Evolutionary conservation across 495 filamentous ascomycete species (phyloP).

Genomic region (Platismatia glauca): DNA sequence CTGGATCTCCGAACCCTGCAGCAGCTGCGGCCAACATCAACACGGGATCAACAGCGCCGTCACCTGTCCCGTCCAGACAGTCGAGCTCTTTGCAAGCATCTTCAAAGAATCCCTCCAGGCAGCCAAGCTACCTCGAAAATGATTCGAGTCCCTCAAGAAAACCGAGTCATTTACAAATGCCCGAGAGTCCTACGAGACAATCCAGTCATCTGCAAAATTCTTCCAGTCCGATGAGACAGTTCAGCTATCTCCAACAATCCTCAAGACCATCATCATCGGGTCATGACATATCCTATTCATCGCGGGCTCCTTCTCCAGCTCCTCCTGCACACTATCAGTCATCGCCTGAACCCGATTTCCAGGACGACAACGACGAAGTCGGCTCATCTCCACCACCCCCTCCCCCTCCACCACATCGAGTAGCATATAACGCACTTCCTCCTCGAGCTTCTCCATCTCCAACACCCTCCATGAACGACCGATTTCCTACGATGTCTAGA

Average conservation of each 20-base stretch:
- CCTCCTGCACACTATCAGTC: constrained; percentile 27
- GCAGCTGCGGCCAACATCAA: constrained; percentile 21
- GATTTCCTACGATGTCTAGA: constrained; percentile 39
- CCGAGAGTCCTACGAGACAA: constrained; percentile 2
- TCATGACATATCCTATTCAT: constrained; percentile 9
- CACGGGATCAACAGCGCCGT: constrained; percentile 31
- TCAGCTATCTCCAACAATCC: constrained; percentile 13
- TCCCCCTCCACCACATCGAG: constrained; percentile 31
- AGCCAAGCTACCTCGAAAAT: constrained; percentile 13
- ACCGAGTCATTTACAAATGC: constrained; percentile 9
- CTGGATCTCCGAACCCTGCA: constrained; percentile 37
- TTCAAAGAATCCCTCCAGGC: constrained; percentile 27
- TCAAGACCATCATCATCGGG: constrained; percentile 11
- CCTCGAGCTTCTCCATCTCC: constrained; percentile 31
- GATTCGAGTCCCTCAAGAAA: constrained; percentile 13
- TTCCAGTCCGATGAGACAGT: constrained; percentile 15
- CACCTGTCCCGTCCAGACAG: constrained; percentile 40
- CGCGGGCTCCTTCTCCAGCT: constrained; percentile 29
- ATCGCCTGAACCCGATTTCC: constrained; percentile 28
- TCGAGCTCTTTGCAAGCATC: constrained; percentile 33
- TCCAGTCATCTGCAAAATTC: constrained; percentile 9
- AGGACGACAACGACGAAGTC: constrained; percentile 31
- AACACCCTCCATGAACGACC: constrained; percentile 41
- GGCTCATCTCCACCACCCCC: constrained; percentile 31
- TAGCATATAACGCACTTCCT: constrained; percentile 27